Evolutionary conservation across 2,329 filamentous ascomycete species (phyloP).

Genomic region (Macroventuria anomochaeta): DNA sequence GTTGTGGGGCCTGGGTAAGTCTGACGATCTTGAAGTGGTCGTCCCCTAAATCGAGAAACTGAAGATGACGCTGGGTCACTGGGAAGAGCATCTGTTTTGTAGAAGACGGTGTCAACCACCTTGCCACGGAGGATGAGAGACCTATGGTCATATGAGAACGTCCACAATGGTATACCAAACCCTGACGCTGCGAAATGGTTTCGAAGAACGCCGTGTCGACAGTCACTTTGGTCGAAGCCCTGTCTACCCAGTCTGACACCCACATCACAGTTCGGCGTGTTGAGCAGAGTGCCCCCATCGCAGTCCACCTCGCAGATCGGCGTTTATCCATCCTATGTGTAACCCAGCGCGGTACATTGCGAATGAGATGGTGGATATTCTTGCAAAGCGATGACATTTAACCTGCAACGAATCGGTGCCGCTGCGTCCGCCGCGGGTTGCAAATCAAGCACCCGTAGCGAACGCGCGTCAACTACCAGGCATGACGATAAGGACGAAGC

Average conservation of each 20-base stretch:
- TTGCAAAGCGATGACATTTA: background rate
- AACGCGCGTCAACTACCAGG: background rate
- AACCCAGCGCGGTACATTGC: constrained; percentile 11
- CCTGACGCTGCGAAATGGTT: background rate
- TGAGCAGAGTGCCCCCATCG: background rate
- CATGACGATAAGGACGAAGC: background rate
- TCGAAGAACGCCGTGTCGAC: background rate
- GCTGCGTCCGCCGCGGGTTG: background rate
- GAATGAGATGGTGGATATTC: constrained; percentile 1
- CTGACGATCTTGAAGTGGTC: background rate
- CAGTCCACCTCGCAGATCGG: constrained; percentile 5
- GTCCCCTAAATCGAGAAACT: background rate
- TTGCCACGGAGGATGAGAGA: background rate
- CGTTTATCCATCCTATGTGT: constrained; percentile 10
- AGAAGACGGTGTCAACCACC: background rate
- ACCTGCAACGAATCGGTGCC: background rate
- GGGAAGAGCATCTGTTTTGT: background rate
- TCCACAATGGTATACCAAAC: background rate
- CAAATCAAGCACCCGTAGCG: background rate
- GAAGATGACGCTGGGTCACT: background rate
- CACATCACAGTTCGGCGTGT: constrained; percentile 13
- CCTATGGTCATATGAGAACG: background rate
- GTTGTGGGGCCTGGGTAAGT: background rate
- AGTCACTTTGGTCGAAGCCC: background rate
- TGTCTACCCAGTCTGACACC: constrained; percentile 9